phyloP scores from a whole-genome alignment of 768 basidiomycete genomes.

The Lactifluus hygrophoroides region DNA sequence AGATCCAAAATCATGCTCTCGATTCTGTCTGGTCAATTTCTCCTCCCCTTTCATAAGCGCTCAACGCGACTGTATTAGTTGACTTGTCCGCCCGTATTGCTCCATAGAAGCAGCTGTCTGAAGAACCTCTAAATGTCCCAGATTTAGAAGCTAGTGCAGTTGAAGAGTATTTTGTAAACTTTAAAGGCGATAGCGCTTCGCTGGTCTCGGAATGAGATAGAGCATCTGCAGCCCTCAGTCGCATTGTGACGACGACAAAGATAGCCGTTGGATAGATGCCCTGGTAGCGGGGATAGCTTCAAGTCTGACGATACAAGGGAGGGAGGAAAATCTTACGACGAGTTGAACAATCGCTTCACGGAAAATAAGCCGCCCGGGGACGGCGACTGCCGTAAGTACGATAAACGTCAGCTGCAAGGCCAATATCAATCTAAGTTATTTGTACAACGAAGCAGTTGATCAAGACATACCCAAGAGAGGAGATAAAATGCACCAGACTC shows the following conservation, averaged over 20 bases:
- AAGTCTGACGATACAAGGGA: not conserved
- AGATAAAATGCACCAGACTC: constrained; percentile 8
- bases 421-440: not conserved
- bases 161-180: too few relatives aligned
- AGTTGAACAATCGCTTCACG: not conserved
- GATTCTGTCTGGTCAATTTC: too few relatives aligned
- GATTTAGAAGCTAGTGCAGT: too few relatives aligned
- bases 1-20: too few relatives aligned
- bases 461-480: not conserved
- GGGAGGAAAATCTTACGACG: not conserved
- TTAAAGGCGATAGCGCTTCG: too few relatives aligned
- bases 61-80: too few relatives aligned
- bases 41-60: too few relatives aligned
- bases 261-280: constrained; percentile 7
- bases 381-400: not conserved
- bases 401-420: not conserved
- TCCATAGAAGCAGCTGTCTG: too few relatives aligned
- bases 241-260: constrained; percentile 7
- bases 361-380: not conserved
- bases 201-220: too few relatives aligned
- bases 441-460: not conserved
- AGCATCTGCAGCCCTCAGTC: constrained; percentile 1
- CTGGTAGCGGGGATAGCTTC: not conserved
- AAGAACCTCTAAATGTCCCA: too few relatives aligned
- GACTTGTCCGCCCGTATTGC: too few relatives aligned